These are phyloP conservation scores for Oryza australiensis DNA, from an alignment of 176 grass and related monocot genomes.

Conservation along the genomic window DNA sequence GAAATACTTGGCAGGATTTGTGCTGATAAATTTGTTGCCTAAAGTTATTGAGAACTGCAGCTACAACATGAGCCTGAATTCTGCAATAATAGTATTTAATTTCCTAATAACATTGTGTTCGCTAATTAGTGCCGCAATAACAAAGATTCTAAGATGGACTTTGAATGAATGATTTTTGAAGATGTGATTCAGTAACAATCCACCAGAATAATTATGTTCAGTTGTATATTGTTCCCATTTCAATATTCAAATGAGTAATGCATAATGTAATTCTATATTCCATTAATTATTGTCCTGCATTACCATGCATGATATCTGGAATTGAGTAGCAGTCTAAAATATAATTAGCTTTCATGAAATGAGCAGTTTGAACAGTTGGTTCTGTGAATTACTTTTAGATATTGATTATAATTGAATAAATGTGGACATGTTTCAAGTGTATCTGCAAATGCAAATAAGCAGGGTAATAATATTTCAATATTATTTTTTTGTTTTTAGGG, in stretches of 20 bases:
- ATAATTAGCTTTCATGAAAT: not conserved
- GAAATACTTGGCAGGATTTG: not conserved
- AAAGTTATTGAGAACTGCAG: not conserved
- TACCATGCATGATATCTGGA: not conserved
- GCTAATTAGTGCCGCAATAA: not conserved
- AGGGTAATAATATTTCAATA: no score
- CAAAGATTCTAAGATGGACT: not conserved
- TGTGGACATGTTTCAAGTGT: no score
- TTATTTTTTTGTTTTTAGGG: no score
- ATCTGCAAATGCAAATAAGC: no score
- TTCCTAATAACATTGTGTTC: not conserved
- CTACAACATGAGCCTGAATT: not conserved
- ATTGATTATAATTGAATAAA: not conserved
- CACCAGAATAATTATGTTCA: not conserved
- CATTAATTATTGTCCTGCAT: not conserved
- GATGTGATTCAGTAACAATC: not conserved
- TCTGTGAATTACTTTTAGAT: not conserved
- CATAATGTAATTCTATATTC: not conserved
- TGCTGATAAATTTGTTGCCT: conserved; percentile 1
- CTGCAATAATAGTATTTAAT: not conserved
- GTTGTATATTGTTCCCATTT: not conserved
- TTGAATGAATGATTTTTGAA: not conserved
- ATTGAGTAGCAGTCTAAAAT: not conserved
- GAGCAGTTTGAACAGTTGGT: not conserved
- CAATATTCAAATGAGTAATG: not conserved